A percentile compares a stretch with the other conserved stretches of the same genome.
phyloP scores from a whole-genome alignment of 345 rosid genomes.

The Gossypium anomalum region DNA sequence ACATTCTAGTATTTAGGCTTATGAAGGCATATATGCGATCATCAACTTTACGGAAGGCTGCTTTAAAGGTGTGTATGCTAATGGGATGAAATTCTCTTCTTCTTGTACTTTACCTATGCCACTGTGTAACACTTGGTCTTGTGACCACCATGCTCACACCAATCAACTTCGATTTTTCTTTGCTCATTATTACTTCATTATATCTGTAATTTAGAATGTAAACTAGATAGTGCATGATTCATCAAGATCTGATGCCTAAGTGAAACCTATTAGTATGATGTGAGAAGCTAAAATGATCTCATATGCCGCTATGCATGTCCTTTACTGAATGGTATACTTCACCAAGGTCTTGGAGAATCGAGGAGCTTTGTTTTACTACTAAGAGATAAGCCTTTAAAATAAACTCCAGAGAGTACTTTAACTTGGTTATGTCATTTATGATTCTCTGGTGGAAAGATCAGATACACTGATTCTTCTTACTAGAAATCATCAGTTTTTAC shows the following conservation, averaged over 20 bases:
- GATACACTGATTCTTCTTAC: not conserved
- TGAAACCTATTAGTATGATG: not conserved
- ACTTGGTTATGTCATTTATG: not conserved
- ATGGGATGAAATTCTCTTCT: not conserved
- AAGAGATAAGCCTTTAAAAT: constrained; percentile 1
- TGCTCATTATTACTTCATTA: not conserved
- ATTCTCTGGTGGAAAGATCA: not conserved
- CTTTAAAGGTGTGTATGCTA: constrained; percentile 63
- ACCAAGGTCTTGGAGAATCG: not conserved
- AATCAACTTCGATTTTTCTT: not conserved
- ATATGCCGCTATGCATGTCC: not conserved
- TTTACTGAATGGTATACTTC: not conserved
- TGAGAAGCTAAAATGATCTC: not conserved
- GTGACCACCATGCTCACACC: not conserved
- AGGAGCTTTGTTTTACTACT: not conserved
- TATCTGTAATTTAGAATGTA: not conserved
- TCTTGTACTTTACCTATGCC: constrained; percentile 1
- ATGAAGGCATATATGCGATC: constrained; percentile 78
- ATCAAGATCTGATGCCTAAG: not conserved
- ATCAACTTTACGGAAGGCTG: constrained; percentile 85
- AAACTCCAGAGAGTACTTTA: not conserved
- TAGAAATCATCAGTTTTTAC: not conserved
- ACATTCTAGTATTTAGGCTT: constrained; percentile 63
- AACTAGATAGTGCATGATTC: not conserved
- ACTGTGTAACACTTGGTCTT: not conserved